A percentile compares a stretch with the other conserved stretches of the same genome.
Conservation (phyloP, 1,284 basidiomycete species). For the Ustilago crameri region DNA sequence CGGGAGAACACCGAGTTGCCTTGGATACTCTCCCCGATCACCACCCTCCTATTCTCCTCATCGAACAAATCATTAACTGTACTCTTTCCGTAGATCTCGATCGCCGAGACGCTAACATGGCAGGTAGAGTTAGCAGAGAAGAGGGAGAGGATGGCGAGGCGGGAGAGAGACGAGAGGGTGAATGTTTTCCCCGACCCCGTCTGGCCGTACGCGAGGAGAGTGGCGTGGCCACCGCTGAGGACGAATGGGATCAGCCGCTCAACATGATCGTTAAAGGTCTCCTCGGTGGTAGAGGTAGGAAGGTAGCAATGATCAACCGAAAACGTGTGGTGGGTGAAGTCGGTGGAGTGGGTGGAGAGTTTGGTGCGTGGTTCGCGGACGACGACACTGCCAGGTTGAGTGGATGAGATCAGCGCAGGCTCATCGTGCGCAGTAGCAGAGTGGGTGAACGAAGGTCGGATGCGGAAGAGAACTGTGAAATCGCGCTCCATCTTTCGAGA, state of each 20-base stretch:
- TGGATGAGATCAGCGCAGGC: background rate
- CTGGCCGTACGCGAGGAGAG: conserved; percentile 38
- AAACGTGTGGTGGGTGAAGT: conserved; percentile 18
- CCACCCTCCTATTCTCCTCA: conserved; percentile 2
- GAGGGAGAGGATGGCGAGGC: conserved; percentile 10
- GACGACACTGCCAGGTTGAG: conserved; percentile 1
- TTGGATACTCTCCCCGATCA: conserved; percentile 27
- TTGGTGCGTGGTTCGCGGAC: conserved; percentile 24
- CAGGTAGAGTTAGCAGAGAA: conserved; percentile 9
- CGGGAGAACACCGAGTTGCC: conserved; percentile 16
- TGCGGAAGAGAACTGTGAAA: conserved; percentile 34
- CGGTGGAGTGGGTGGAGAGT: background rate
- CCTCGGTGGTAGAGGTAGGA: conserved; percentile 5
- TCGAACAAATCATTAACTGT: conserved; percentile 37
- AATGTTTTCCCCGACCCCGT: conserved; percentile 31
- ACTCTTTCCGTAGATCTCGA: conserved; percentile 37
- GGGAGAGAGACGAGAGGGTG: conserved; percentile 22
- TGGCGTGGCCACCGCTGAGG: conserved; percentile 25
- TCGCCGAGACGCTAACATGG: conserved; percentile 6
- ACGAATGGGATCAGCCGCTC: conserved; percentile 24
- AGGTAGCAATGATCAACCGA: conserved; percentile 17
- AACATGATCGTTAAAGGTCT: conserved; percentile 14
- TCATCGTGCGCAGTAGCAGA: background rate
- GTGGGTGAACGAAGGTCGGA: conserved; percentile 21
- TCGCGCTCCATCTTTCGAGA: conserved; percentile 20